phyloP scores from a whole-genome alignment of 768 basidiomycete species.

The Mycena capillaripes region DNA sequence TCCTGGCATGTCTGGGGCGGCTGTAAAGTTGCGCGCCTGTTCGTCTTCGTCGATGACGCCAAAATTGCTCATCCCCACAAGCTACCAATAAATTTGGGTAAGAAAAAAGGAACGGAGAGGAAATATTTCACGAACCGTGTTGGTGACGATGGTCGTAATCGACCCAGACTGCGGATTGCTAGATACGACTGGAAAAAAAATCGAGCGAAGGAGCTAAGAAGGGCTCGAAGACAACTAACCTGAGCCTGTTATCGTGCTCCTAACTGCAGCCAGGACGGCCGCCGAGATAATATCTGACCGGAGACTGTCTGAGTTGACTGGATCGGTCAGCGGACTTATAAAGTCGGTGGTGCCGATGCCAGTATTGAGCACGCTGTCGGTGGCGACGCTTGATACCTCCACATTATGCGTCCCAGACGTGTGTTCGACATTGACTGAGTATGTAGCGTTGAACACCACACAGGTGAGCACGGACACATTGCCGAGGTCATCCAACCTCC shows the following conservation, averaged over 20 bases:
- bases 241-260: background rate
- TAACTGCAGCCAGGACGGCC: background rate
- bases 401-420: background rate
- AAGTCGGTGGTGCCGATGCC: background rate
- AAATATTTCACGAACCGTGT: constrained; percentile 6
- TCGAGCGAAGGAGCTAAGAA: too few relatives aligned
- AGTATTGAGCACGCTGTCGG: constrained; percentile 7
- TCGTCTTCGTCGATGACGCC: background rate
- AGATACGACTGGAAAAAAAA: too few relatives aligned
- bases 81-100: background rate
- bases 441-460: constrained; percentile 15
- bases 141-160: background rate
- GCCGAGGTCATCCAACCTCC: background rate
- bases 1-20: background rate
- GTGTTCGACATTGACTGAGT: background rate
- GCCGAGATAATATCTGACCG: constrained; percentile 5
- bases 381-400: background rate
- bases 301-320: background rate
- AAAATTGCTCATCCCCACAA: constrained; percentile 18
- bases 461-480: background rate
- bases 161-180: background rate
- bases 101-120: background rate
- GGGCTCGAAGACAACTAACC: background rate
- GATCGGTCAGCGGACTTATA: background rate
- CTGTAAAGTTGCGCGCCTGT: background rate